Evolutionary conservation across 257 asterid species (phyloP).

Genomic region (Primulina tabacum): DNA sequence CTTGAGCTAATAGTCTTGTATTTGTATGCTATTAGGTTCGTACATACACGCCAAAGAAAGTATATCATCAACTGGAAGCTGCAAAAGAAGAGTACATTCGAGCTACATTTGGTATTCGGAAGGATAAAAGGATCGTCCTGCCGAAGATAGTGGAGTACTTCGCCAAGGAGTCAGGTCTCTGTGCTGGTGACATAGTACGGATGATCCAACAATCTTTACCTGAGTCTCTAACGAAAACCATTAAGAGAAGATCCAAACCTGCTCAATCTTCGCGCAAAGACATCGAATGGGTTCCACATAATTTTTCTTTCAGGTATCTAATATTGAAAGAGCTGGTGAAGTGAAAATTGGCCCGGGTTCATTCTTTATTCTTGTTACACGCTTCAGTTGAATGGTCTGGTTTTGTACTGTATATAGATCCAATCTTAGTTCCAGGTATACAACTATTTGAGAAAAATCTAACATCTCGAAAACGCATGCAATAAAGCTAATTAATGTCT

Average conservation of each 20-base stretch:
- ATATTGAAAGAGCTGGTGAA: conserved; percentile 72
- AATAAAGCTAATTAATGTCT: too few relatives aligned
- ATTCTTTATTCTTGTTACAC: conserved; percentile 10
- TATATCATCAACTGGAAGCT: conserved; percentile 74
- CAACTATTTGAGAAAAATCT: too few relatives aligned
- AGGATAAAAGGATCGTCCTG: conserved; percentile 70
- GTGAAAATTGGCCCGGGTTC: conserved; percentile 29
- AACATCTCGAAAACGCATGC: background rate
- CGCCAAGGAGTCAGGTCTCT: conserved; percentile 69
- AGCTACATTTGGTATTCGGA: conserved; percentile 80
- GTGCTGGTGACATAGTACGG: conserved; percentile 56
- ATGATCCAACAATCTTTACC: conserved; percentile 72
- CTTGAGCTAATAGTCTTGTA: conserved; percentile 4
- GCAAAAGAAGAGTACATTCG: conserved; percentile 92
- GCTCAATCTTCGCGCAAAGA: conserved; percentile 52
- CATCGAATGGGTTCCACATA: conserved; percentile 85
- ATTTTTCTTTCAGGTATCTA: conserved; percentile 76
- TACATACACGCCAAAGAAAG: conserved; percentile 64
- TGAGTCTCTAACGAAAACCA: conserved; percentile 57
- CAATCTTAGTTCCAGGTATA: background rate
- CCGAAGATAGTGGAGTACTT: conserved; percentile 73
- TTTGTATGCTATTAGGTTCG: conserved; percentile 57
- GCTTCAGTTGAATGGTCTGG: background rate
- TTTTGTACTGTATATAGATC: background rate
- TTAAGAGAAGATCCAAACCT: conserved; percentile 65